Evolutionary conservation across 345 rosid genomes (phyloP).

Genomic region (Hibiscus trionum): DNA sequence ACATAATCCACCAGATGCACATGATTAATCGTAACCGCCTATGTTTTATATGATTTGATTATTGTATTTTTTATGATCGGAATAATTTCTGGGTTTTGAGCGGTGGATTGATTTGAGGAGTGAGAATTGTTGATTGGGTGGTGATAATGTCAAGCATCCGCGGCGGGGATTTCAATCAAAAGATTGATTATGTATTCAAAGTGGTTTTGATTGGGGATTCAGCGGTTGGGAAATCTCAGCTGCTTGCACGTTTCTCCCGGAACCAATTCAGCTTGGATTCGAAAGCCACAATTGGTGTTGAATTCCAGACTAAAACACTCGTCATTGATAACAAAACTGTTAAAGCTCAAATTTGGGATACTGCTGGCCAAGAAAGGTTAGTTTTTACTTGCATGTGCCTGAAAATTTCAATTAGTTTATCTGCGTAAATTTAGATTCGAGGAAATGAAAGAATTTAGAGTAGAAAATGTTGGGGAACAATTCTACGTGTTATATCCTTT

Average conservation of each 20-base stretch:
- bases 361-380: slow-evolving; percentile 71
- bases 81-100: background rate
- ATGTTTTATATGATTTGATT: background rate
- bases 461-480: background rate
- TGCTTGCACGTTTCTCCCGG: slow-evolving; percentile 53
- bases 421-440: background rate
- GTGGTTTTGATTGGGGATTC: slow-evolving; percentile 67
- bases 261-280: slow-evolving; percentile 62
- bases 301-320: slow-evolving; percentile 74
- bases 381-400: background rate
- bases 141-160: slow-evolving; percentile 45
- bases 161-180: slow-evolving; percentile 56
- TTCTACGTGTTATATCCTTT: background rate
- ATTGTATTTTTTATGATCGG: background rate
- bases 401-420: background rate
- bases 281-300: slow-evolving; percentile 67
- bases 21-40: background rate
- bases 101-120: background rate
- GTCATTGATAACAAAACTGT: slow-evolving; percentile 56
- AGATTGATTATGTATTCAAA: slow-evolving; percentile 67
- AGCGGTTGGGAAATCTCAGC: slow-evolving; percentile 67
- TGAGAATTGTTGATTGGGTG: background rate
- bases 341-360: slow-evolving; percentile 75
- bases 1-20: slow-evolving; percentile 2
- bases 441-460: background rate